Evolutionary conservation across 441 rosid species (phyloP), one percentile per base, ranked within the genome.

Genomic region (Jatropha multifida): DNA sequence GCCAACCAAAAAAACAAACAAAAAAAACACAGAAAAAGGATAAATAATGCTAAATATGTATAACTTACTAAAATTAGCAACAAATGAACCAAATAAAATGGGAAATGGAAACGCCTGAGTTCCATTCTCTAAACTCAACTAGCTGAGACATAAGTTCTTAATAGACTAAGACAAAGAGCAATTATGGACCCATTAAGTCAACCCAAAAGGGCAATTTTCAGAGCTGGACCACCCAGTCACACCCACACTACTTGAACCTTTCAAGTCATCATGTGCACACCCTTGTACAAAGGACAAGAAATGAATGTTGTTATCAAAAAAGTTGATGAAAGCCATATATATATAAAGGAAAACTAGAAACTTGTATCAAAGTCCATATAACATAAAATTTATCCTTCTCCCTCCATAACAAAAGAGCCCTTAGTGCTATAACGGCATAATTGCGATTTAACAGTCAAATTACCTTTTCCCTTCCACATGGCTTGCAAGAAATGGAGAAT

Each of bases 281-380:
- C 52, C 26, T 44, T 20, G 5, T 4, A 23, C 6, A 12, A 3
- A 7, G 15, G 15, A 42, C 52, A 65, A 41, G 32, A 41, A 65
- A 65, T 20, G 52, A 2, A 4, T n/a, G 13, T n/a, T 65, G 20
- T 15, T 18, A 65, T 41, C 69, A 65, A 18, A 20, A 26, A 51
- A 55, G 38, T 37, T 49, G 15, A 40, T 7, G 23, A 72, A 11
- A 11, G 7, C 9, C 17, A 63, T 13, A 23, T 23, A 23, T 23
- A 67, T 23, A 27, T 17, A 63, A 26, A 73, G 41, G 65, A 60
- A 73, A 48, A 48, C 40, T 32, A 49, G 69, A 11, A n/a, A 37
- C 20, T 23, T 61, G 12, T 15, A 46, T 48, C 56, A 49, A 7
- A 41, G 38, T 61, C 23, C 26, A 58, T 20, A 4, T 6, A 18